Conservation (phyloP, 352 stramenopile genomes). For the Globisporangium polare region DNA sequence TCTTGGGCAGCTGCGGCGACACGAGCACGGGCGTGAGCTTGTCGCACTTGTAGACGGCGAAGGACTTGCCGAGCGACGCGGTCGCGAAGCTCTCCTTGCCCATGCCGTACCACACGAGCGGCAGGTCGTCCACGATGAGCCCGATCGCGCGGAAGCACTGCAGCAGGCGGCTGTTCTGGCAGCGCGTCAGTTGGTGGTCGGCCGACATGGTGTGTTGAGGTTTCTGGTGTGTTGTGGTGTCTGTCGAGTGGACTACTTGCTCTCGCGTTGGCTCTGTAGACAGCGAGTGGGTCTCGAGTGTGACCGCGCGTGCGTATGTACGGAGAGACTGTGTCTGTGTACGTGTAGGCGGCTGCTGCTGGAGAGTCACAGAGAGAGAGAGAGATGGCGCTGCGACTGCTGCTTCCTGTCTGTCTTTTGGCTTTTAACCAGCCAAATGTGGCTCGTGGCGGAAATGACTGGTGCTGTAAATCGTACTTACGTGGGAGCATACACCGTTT, state of each 20-base stretch:
- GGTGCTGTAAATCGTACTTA: constrained; percentile 22
- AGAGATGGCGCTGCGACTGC: neutral
- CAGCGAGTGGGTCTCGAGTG: neutral
- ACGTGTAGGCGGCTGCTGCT: neutral
- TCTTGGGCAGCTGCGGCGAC: constrained; percentile 75
- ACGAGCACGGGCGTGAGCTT: constrained; percentile 85
- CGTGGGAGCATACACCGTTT: constrained; percentile 4
- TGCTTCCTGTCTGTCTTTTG: neutral
- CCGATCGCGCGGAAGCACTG: constrained; percentile 90
- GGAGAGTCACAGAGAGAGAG: neutral
- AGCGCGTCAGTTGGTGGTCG: constrained; percentile 30
- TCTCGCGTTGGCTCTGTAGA: neutral
- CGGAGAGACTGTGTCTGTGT: neutral
- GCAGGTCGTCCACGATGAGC: constrained; percentile 82
- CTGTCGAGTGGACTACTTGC: neutral
- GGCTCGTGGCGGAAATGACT: constrained; percentile 40
- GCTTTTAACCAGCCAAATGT: constrained; percentile 9
- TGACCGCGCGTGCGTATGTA: neutral
- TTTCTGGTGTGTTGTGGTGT: neutral
- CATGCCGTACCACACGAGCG: constrained; percentile 85
- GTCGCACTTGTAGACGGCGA: constrained; percentile 90
- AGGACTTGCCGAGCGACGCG: constrained; percentile 85
- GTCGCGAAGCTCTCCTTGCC: constrained; percentile 87
- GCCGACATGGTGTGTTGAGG: neutral
- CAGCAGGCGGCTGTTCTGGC: constrained; percentile 71